These are phyloP conservation scores for Chrysanthemum seticuspe DNA, from an alignment of 129 eudicot genomes.

Conservation along the genomic window DNA sequence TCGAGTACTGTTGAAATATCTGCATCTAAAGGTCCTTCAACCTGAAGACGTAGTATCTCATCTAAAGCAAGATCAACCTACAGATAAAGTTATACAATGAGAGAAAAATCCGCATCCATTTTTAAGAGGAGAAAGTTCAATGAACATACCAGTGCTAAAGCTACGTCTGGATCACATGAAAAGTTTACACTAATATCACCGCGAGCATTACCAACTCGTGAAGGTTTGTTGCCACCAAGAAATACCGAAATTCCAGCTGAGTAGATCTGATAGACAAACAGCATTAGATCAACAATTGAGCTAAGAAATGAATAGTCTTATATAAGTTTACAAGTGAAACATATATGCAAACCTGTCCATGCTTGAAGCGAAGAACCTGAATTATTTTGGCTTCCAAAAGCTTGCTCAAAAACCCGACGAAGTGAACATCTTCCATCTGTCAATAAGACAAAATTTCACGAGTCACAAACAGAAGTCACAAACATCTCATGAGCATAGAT, in stretches of 20 bases:
- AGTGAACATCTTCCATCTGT: conserved; percentile 85
- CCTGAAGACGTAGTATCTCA: conserved; percentile 83
- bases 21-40: conserved; percentile 86
- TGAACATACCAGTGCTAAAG: conserved; percentile 63
- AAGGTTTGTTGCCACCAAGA: conserved; percentile 93
- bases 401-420: conserved; percentile 77
- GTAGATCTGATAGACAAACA: conserved; percentile 56
- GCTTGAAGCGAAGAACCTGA: conserved; percentile 87
- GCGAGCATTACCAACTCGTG: conserved; percentile 73
- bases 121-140: conserved; percentile 9
- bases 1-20: conserved; percentile 82
- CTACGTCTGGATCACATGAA: conserved; percentile 85
- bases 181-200: conserved; percentile 89
- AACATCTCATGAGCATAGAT: background rate
- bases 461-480: conserved; percentile 5
- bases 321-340: conserved; percentile 4
- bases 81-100: conserved; percentile 17
- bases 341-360: conserved; percentile 76
- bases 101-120: conserved; percentile 4
- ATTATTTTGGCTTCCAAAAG: conserved; percentile 83
- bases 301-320: background rate
- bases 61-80: conserved; percentile 92
- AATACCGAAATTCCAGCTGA: conserved; percentile 84
- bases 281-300: conserved; percentile 11
- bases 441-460: conserved; percentile 18